A percentile compares a stretch with the other conserved stretches of the same genome.
These are phyloP conservation scores for Aureobasidium mangrovei DNA, from an alignment of 2,329 filamentous ascomycete species.

Conservation along the genomic window DNA sequence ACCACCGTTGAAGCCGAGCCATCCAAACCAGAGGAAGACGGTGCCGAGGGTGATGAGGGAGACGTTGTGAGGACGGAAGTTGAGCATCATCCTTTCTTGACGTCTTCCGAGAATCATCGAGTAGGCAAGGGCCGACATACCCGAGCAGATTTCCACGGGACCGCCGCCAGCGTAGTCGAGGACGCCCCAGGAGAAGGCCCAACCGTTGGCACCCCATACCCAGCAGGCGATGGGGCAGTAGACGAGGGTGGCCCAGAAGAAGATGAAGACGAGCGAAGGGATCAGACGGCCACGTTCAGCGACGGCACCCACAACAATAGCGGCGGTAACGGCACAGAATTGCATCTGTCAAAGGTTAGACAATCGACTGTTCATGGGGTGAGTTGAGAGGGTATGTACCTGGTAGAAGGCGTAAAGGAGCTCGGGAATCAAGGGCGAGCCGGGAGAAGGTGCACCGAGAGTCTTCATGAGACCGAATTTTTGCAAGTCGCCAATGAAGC, in stretches of 20 bases:
- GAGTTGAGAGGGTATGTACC: constrained; percentile 37
- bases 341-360: constrained; percentile 58
- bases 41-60: constrained; percentile 94
- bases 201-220: constrained; percentile 93
- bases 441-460: constrained; percentile 73
- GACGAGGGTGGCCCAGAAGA: constrained; percentile 93
- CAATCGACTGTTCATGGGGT: not conserved
- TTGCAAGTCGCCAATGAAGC: constrained; percentile 82
- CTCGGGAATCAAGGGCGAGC: constrained; percentile 79
- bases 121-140: constrained; percentile 87
- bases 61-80: constrained; percentile 98
- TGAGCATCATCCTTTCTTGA: constrained; percentile 99
- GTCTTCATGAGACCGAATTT: constrained; percentile 86
- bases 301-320: constrained; percentile 83
- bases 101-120: constrained; percentile 91
- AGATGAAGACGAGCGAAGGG: constrained; percentile 89
- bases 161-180: constrained; percentile 95
- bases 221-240: constrained; percentile 97
- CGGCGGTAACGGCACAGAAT: constrained; percentile 89
- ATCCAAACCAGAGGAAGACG: constrained; percentile 94
- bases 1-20: constrained; percentile 97
- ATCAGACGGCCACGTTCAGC: constrained; percentile 90
- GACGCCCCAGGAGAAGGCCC: constrained; percentile 83
- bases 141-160: constrained; percentile 93
- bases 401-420: constrained; percentile 92